Base-by-base conservation (phyloP, 441 rosid species). In the Arabidopsis lyrata region DNA sequence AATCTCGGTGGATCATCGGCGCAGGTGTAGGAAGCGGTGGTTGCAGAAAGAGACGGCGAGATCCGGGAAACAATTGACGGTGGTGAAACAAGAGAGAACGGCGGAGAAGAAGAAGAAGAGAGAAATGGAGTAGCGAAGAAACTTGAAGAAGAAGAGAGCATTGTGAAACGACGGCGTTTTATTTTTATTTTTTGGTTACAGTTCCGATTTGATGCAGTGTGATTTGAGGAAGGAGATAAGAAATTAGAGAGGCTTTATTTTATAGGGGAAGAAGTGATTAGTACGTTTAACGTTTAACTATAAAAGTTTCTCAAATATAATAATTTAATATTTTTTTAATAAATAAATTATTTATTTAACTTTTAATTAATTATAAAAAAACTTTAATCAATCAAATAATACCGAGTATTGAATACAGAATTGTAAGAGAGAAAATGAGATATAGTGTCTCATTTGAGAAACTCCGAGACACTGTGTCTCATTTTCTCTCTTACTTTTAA, bases 91-190 rank as follows among this genome's bases (percentile, higher is more conserved):
- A 68, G 53, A 13, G 72, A 65, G 29, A 59, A 62, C 12, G 67
- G 49, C 59, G 67, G 78, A 31, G 18, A 6, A 1, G 57, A 14
- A 29, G 77, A 60, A n/a, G 74, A 58, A 3, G 76, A 70, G 67
- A 68, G 71, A 41, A 68, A 78, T 4, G 78, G 72, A 45, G 52
- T 44, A 55, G 67, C 1, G 10, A 73, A 73, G 31, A 72, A 69
- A 1, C 73, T 41, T n/a, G 68, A 68, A 13, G 81, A 66, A 64
- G 79, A 69, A 70, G 76, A 78, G 48, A 74, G 59, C 72, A 78
- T 60, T n/a, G 6, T 18, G 0, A 64, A 70, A 57, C 72, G 76
- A 3, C 29, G 54, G 44, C 72, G 77, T 74, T 36, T 36, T 4
- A 5, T 0, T 34, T 34, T 11, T 12, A n/a, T 24, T 1, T 4